phyloP scores from a whole-genome alignment of 345 rosid species.

The Geranium rotundifolium region DNA sequence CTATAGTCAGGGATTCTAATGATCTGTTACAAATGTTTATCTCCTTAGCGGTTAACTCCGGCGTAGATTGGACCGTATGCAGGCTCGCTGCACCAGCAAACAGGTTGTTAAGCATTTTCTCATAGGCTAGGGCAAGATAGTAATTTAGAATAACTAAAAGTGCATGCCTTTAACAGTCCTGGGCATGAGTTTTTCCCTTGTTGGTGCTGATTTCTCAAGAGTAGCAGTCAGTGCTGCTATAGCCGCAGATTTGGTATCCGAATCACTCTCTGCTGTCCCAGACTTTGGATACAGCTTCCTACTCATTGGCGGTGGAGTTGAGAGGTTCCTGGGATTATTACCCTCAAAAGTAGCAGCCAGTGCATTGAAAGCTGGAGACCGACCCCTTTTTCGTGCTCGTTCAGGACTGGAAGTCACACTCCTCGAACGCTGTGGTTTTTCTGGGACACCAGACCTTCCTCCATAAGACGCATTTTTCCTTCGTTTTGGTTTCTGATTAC shows the following conservation, averaged over 20 bases:
- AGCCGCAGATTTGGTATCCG: slow-evolving; percentile 52
- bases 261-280: slow-evolving; percentile 49
- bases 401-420: slow-evolving; percentile 96
- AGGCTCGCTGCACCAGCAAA: slow-evolving; percentile 33
- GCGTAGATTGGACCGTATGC: slow-evolving; percentile 28
- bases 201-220: slow-evolving; percentile 56
- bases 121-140: background rate
- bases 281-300: slow-evolving; percentile 89
- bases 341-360: slow-evolving; percentile 94
- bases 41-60: slow-evolving; percentile 45
- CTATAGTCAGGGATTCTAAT: slow-evolving; percentile 59
- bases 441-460: slow-evolving; percentile 80
- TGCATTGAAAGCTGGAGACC: slow-evolving; percentile 97
- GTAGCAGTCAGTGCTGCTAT: slow-evolving; percentile 55
- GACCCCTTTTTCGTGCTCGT: slow-evolving; percentile 89
- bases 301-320: slow-evolving; percentile 96
- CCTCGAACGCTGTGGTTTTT: slow-evolving; percentile 89
- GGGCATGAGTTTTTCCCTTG: slow-evolving; percentile 58
- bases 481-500: slow-evolving; percentile 73
- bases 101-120: background rate
- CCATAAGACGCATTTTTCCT: slow-evolving; percentile 66
- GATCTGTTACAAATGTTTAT: slow-evolving; percentile 42
- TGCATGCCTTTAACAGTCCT: slow-evolving; percentile 57
- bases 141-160: no score
- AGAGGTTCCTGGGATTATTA: slow-evolving; percentile 66